Conservation (phyloP, 805 yeast genomes). For the Komagataella phaffii region DNA sequence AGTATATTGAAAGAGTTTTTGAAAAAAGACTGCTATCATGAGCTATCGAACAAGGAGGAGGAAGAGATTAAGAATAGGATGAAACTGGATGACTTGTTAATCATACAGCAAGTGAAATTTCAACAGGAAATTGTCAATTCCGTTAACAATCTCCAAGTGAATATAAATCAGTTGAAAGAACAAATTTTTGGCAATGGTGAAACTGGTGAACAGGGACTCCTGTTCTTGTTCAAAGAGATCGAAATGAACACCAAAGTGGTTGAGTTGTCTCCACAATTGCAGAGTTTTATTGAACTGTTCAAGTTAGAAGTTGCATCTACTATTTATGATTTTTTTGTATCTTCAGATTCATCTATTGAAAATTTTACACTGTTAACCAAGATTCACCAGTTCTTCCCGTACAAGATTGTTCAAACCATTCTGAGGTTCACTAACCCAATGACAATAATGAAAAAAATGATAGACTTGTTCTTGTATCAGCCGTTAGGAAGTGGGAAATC, state of each 20-base stretch:
- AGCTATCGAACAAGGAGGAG: slow-evolving; percentile 26
- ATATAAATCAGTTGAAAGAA: slow-evolving; percentile 28
- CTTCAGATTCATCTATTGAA: slow-evolving; percentile 72
- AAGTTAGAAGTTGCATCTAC: slow-evolving; percentile 78
- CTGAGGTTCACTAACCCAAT: slow-evolving; percentile 80
- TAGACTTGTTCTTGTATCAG: slow-evolving; percentile 75
- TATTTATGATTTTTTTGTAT: slow-evolving; percentile 65
- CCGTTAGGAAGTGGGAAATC: slow-evolving; percentile 44
- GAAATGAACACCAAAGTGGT: slow-evolving; percentile 35
- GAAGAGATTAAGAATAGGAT: slow-evolving; percentile 47
- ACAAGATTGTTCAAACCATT: slow-evolving; percentile 61
- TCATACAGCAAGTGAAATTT: slow-evolving; percentile 55
- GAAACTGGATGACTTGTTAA: slow-evolving; percentile 40
- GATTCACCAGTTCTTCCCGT: slow-evolving; percentile 72
- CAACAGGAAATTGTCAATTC: slow-evolving; percentile 36
- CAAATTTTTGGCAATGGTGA: slow-evolving; percentile 6
- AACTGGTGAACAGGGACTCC: slow-evolving; percentile 33
- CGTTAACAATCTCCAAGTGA: slow-evolving; percentile 14
- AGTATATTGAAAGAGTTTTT: slow-evolving; percentile 41
- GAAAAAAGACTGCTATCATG: slow-evolving; percentile 20
- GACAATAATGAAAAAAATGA: slow-evolving; percentile 62
- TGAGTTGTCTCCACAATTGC: slow-evolving; percentile 53
- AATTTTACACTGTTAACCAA: slow-evolving; percentile 56
- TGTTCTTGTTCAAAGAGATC: slow-evolving; percentile 52
- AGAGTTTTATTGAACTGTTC: slow-evolving; percentile 68